Evolutionary conservation across 768 basidiomycete species (phyloP).

Genomic region (Lyophyllum shimeji): DNA sequence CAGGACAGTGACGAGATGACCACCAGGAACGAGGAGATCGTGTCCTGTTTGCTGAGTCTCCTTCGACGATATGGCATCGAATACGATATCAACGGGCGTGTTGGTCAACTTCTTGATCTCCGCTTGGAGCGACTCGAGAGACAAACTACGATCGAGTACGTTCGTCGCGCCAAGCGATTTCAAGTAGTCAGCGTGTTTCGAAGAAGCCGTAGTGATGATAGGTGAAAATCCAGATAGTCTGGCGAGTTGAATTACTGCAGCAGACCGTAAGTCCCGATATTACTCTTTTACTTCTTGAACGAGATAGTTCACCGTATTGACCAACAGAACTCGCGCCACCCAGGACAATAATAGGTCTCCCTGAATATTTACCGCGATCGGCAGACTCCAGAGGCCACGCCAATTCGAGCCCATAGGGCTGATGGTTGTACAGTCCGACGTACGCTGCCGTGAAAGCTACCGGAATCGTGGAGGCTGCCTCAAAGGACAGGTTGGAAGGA

Average conservation of each 20-base stretch:
- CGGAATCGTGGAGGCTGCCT: constrained; percentile 42
- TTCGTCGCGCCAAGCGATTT: constrained; percentile 36
- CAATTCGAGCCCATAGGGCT: constrained; percentile 23
- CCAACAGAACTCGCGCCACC: constrained; percentile 30
- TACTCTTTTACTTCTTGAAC: neutral
- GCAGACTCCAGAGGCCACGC: constrained; percentile 22
- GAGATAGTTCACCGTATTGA: constrained; percentile 21
- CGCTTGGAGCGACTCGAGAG: constrained; percentile 15
- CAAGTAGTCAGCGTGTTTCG: constrained; percentile 29
- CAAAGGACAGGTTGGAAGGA: constrained; percentile 34
- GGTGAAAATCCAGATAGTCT: constrained; percentile 40
- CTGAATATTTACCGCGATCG: constrained; percentile 27
- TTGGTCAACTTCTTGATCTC: constrained; percentile 24
- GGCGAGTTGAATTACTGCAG: constrained; percentile 36
- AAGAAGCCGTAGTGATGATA: constrained; percentile 40
- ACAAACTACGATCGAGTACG: constrained; percentile 30
- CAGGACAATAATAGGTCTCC: constrained; percentile 28
- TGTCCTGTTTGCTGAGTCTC: constrained; percentile 24
- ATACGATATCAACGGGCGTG: constrained; percentile 21
- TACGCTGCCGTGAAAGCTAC: constrained; percentile 37
- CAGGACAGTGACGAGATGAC: constrained; percentile 33
- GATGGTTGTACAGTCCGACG: constrained; percentile 30
- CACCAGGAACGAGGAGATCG: constrained; percentile 32
- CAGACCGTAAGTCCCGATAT: neutral
- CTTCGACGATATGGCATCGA: constrained; percentile 24